A percentile compares a stretch with the other conserved stretches of the same genome.
These are phyloP conservation scores for Citrus hindsii DNA, from an alignment of 345 rosid genomes.

Conservation along the genomic window DNA sequence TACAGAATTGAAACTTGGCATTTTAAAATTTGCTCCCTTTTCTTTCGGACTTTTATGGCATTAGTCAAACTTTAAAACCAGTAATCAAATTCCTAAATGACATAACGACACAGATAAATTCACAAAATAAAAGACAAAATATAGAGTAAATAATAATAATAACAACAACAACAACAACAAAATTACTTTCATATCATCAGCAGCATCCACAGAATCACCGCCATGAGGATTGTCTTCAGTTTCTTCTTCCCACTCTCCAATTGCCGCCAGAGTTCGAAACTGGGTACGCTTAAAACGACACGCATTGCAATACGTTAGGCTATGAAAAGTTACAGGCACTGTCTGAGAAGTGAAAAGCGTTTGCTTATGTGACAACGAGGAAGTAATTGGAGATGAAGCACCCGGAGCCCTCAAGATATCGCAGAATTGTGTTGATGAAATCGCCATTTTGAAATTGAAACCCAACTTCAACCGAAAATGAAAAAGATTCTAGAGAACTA, in stretches of 20 bases:
- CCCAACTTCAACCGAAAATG: not conserved
- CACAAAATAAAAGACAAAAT: not conserved
- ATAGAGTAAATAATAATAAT: not conserved
- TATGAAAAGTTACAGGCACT: conserved; percentile 13
- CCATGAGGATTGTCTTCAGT: conserved; percentile 21
- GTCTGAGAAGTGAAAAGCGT: conserved; percentile 15
- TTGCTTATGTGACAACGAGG: not conserved
- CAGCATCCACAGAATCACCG: conserved; percentile 19
- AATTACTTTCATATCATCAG: conserved; percentile 31
- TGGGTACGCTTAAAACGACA: conserved; percentile 21
- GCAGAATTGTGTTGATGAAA: conserved; percentile 24
- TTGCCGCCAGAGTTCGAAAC: conserved; percentile 14
- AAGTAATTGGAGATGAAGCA: conserved; percentile 4
- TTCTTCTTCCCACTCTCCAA: conserved; percentile 21
- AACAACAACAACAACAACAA: not conserved
- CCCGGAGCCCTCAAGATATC: conserved; percentile 15
- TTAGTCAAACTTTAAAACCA: not conserved
- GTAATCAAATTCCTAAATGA: not conserved
- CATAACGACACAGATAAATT: not conserved
- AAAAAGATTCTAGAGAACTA: not conserved
- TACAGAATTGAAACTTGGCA: not conserved
- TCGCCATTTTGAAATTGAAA: conserved; percentile 22
- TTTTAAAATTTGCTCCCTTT: not conserved
- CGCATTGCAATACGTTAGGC: conserved; percentile 9
- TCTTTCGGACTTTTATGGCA: not conserved